Percentiles rank a stretch among this genome's conserved stretches.
These are phyloP conservation scores for Claviceps maximensis DNA, from an alignment of 2,329 filamentous ascomycete species.

Conservation along the genomic window DNA sequence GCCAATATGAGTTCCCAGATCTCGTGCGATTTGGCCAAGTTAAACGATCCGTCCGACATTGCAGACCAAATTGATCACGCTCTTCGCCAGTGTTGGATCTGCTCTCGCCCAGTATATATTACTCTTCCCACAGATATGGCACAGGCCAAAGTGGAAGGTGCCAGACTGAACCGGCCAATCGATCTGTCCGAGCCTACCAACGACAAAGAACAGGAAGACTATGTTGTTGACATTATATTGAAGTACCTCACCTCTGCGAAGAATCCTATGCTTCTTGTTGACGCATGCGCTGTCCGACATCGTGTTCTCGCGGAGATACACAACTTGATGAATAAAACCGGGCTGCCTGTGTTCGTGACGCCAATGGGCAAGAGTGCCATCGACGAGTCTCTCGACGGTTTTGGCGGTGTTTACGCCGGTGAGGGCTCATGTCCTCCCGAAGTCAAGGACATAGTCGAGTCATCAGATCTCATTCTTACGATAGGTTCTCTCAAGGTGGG, in stretches of 20 bases:
- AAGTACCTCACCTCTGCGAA: slow-evolving; percentile 60
- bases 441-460: slow-evolving; percentile 51
- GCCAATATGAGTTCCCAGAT: slow-evolving; percentile 62
- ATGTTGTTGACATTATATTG: slow-evolving; percentile 68
- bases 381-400: slow-evolving; percentile 61
- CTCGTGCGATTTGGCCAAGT: slow-evolving; percentile 56
- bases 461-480: slow-evolving; percentile 55
- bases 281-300: slow-evolving; percentile 72
- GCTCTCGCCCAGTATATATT: slow-evolving; percentile 71
- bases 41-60: slow-evolving; percentile 57
- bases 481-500: slow-evolving; percentile 48
- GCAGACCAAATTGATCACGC: slow-evolving; percentile 66
- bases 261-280: slow-evolving; percentile 66
- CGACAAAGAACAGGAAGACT: slow-evolving; percentile 59
- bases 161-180: slow-evolving; percentile 55
- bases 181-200: slow-evolving; percentile 52
- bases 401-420: slow-evolving; percentile 78
- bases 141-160: slow-evolving; percentile 60
- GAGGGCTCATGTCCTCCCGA: slow-evolving; percentile 52
- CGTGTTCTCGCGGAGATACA: slow-evolving; percentile 60
- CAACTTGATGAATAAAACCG: slow-evolving; percentile 57
- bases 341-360: slow-evolving; percentile 72
- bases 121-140: slow-evolving; percentile 74
- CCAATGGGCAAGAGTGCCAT: slow-evolving; percentile 83
- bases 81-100: slow-evolving; percentile 59